phyloP scores from a whole-genome alignment of 768 basidiomycete species.

The Cystobasidium ongulense region DNA sequence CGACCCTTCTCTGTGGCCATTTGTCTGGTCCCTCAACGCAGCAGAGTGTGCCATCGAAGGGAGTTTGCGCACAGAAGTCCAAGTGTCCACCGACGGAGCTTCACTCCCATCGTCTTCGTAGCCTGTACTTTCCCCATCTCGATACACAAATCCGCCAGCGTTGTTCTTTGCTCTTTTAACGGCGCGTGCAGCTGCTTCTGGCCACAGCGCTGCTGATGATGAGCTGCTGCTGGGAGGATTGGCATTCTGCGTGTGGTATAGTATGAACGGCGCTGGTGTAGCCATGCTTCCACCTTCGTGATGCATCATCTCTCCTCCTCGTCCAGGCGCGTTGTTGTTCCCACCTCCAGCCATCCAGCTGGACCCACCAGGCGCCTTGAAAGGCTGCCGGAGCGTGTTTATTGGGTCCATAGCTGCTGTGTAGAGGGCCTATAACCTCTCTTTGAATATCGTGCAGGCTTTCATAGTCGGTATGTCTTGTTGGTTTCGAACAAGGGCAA shows the following conservation, averaged over 20 bases:
- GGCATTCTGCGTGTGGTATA: background rate
- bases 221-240: background rate
- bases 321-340: background rate
- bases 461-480: background rate
- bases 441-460: background rate
- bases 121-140: slow-evolving; percentile 27
- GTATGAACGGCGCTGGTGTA: background rate
- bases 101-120: slow-evolving; percentile 30
- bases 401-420: background rate
- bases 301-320: background rate
- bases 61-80: background rate
- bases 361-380: background rate
- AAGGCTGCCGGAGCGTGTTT: slow-evolving; percentile 16
- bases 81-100: background rate
- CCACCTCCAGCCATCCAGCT: background rate
- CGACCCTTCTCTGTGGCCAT: background rate
- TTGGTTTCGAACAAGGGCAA: too few relatives aligned
- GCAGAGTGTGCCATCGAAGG: background rate
- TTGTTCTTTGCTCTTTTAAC: slow-evolving; percentile 5
- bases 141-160: background rate
- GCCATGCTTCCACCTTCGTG: background rate
- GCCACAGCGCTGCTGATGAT: background rate
- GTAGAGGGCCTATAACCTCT: background rate
- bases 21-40: background rate
- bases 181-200: slow-evolving; percentile 3